Conservation (phyloP, 1,284 basidiomycete species). For the Boletus sp. region DNA sequence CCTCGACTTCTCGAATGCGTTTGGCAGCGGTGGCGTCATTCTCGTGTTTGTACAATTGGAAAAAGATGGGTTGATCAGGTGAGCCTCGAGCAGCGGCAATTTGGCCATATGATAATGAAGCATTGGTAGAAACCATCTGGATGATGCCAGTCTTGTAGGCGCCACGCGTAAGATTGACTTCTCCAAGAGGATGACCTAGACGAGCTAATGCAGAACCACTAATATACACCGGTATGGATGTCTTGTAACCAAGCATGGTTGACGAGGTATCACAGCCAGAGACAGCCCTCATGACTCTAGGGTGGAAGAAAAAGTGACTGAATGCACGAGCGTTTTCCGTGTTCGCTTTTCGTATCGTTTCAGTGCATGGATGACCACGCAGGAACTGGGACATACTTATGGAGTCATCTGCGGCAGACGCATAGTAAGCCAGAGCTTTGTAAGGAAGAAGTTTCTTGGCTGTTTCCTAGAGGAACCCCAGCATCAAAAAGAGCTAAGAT, state of each 20-base stretch:
- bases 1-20: slow-evolving; percentile 71
- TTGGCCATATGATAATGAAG: slow-evolving; percentile 73
- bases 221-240: slow-evolving; percentile 82
- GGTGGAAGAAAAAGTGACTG: slow-evolving; percentile 77
- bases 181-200: slow-evolving; percentile 84
- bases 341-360: slow-evolving; percentile 42
- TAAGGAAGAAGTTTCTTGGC: slow-evolving; percentile 67
- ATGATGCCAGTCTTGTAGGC: slow-evolving; percentile 72
- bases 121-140: slow-evolving; percentile 88
- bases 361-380: neutral
- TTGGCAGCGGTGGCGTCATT: slow-evolving; percentile 69
- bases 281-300: slow-evolving; percentile 75
- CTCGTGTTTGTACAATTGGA: slow-evolving; percentile 84
- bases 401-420: slow-evolving; percentile 80
- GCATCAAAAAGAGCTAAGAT: neutral
- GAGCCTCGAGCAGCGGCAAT: slow-evolving; percentile 61
- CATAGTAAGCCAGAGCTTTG: slow-evolving; percentile 80
- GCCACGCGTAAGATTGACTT: slow-evolving; percentile 80
- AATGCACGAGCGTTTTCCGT: slow-evolving; percentile 73
- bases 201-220: slow-evolving; percentile 87
- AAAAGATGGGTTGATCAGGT: slow-evolving; percentile 73
- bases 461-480: slow-evolving; percentile 41
- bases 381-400: slow-evolving; percentile 52
- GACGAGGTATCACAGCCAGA: slow-evolving; percentile 72
- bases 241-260: slow-evolving; percentile 70